Evolutionary conservation across 2,329 filamentous ascomycete species (phyloP).

Genomic region (Venturia nashicola): DNA sequence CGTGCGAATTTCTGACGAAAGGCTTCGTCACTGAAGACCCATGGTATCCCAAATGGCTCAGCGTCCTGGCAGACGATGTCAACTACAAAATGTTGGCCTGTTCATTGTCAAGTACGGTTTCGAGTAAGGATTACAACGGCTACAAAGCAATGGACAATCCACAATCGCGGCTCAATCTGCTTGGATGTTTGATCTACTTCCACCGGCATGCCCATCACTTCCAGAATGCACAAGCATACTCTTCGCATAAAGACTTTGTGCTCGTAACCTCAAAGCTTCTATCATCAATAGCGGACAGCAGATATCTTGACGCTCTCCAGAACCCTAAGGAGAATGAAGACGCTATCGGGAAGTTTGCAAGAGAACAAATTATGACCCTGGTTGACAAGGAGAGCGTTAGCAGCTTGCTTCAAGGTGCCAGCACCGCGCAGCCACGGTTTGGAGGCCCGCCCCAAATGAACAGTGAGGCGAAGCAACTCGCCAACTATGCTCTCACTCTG

Average conservation of each 20-base stretch:
- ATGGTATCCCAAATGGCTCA: constrained; percentile 25
- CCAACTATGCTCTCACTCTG: constrained; percentile 76
- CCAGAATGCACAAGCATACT: constrained; percentile 24
- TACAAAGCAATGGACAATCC: constrained; percentile 21
- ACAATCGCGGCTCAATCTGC: constrained; percentile 40
- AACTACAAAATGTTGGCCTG: constrained; percentile 36
- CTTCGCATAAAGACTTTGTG: constrained; percentile 41
- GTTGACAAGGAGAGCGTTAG: constrained; percentile 67
- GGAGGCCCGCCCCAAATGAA: constrained; percentile 14
- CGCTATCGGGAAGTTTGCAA: constrained; percentile 37
- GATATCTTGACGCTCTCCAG: constrained; percentile 37
- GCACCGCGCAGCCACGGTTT: not conserved
- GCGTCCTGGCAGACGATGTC: constrained; percentile 32
- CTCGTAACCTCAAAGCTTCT: constrained; percentile 43
- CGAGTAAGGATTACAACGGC: constrained; percentile 16
- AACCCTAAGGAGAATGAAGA: constrained; percentile 25
- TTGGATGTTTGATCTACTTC: constrained; percentile 48
- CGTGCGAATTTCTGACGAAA: constrained; percentile 32
- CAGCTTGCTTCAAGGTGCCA: constrained; percentile 36
- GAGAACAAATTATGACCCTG: constrained; percentile 54
- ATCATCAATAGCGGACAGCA: constrained; percentile 42
- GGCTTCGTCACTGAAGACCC: constrained; percentile 23
- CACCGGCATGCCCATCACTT: constrained; percentile 36
- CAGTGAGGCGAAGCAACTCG: constrained; percentile 59
- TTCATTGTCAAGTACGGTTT: constrained; percentile 21